A percentile compares a stretch with the other conserved stretches of the same genome.
Conservation (phyloP, 345 rosid genomes). For the Rhodomyrtus tomentosa region DNA sequence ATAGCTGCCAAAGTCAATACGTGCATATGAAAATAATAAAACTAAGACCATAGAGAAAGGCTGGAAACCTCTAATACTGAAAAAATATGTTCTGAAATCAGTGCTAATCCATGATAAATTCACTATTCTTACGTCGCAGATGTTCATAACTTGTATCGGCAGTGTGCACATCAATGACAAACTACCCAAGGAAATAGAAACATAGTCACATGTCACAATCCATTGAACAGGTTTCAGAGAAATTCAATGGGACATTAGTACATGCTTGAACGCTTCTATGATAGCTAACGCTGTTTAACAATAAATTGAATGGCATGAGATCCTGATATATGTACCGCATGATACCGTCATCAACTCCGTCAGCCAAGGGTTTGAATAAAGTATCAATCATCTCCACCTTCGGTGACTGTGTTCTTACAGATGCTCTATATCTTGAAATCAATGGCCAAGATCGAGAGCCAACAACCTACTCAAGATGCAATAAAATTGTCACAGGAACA, state of each 20-base stretch:
- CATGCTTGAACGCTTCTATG: neutral
- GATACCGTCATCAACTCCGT: conserved; percentile 65
- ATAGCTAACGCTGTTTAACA: neutral
- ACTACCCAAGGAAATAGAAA: neutral
- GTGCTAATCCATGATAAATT: neutral
- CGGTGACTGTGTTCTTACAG: conserved; percentile 77
- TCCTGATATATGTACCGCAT: conserved; percentile 37
- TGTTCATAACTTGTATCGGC: neutral
- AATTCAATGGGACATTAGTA: neutral
- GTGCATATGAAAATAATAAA: neutral
- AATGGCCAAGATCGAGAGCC: conserved; percentile 76
- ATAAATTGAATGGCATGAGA: neutral
- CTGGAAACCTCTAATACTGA: neutral
- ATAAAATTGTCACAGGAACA: neutral
- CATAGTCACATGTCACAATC: neutral
- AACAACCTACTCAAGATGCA: conserved; percentile 49
- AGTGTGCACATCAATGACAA: neutral
- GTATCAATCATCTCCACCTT: conserved; percentile 85
- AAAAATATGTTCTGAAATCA: neutral
- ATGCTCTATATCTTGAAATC: conserved; percentile 81
- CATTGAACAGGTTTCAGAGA: neutral
- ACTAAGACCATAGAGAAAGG: neutral
- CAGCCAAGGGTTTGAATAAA: conserved; percentile 49
- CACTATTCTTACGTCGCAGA: neutral
- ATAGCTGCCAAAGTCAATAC: neutral